phyloP scores from a whole-genome alignment of 1,139 yeast genomes.

The Candida sanyaensis region DNA sequence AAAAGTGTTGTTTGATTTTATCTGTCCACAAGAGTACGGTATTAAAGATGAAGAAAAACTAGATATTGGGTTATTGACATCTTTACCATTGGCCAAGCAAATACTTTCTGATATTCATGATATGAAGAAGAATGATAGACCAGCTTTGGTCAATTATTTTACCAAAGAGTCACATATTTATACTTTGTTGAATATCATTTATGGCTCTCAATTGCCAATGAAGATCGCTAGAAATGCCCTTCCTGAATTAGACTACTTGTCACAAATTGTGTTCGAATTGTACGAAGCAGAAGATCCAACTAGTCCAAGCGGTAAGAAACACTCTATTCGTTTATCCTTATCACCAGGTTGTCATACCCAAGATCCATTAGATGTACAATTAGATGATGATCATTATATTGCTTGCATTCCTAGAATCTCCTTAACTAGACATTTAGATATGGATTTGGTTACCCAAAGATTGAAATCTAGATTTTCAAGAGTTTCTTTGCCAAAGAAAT shows the following conservation, averaged over 20 bases:
- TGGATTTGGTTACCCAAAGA: conserved; percentile 84
- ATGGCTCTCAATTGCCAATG: conserved; percentile 94
- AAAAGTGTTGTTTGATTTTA: conserved; percentile 92
- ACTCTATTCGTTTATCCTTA: conserved; percentile 82
- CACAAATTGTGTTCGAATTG: conserved; percentile 92
- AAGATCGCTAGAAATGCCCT: conserved; percentile 91
- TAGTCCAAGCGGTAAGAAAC: conserved; percentile 67
- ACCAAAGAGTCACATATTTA: conserved; percentile 97
- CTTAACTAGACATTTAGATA: conserved; percentile 89
- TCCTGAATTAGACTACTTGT: conserved; percentile 93
- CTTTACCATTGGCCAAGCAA: conserved; percentile 91
- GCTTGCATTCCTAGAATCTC: conserved; percentile 92
- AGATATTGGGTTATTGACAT: conserved; percentile 92
- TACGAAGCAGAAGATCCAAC: conserved; percentile 77
- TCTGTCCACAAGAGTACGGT: conserved; percentile 98
- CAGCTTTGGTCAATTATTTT: conserved; percentile 82
- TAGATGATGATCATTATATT: conserved; percentile 95
- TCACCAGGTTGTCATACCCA: conserved; percentile 99
- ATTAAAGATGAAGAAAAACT: conserved; percentile 93
- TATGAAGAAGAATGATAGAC: conserved; percentile 70
- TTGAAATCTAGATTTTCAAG: conserved; percentile 81
- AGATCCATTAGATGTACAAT: conserved; percentile 94
- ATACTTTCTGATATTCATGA: conserved; percentile 77
- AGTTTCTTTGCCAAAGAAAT: conserved; percentile 87
- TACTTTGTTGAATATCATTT: conserved; percentile 85